Conservation (phyloP, 768 basidiomycete genomes). For the Pulveroboletus sp. region DNA sequence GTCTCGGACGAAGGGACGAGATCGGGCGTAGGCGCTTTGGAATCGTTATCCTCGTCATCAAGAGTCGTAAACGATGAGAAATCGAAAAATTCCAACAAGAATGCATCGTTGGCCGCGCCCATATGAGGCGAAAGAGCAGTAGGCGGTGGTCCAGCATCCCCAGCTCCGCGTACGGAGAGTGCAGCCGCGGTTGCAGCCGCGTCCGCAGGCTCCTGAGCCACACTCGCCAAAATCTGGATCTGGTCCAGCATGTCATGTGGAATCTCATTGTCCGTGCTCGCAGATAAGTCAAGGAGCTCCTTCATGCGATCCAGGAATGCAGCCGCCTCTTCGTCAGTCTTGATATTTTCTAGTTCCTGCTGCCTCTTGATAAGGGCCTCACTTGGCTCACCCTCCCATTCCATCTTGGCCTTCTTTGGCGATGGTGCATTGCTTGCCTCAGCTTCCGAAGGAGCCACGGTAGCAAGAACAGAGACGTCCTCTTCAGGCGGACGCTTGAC, state of each 20-base stretch:
- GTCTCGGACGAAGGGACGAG: constrained; percentile 66
- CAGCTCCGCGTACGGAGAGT: constrained; percentile 21
- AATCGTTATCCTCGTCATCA: constrained; percentile 56
- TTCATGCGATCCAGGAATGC: constrained; percentile 62
- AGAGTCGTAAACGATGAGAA: constrained; percentile 55
- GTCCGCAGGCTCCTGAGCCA: constrained; percentile 37
- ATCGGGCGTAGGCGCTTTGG: constrained; percentile 73
- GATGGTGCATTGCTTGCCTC: constrained; percentile 50
- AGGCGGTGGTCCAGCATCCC: constrained; percentile 31
- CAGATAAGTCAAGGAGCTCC: constrained; percentile 55
- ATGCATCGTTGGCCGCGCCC: constrained; percentile 34
- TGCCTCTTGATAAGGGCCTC: constrained; percentile 43
- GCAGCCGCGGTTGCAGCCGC: constrained; percentile 31
- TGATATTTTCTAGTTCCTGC: constrained; percentile 42
- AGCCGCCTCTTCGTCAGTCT: constrained; percentile 63
- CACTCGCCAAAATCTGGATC: constrained; percentile 62
- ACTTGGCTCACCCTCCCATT: constrained; percentile 61
- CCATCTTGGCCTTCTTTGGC: constrained; percentile 67
- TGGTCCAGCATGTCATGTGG: constrained; percentile 51
- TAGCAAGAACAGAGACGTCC: constrained; percentile 23
- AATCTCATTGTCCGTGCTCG: constrained; percentile 37
- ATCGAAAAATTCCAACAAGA: constrained; percentile 58
- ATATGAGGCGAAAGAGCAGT: constrained; percentile 34
- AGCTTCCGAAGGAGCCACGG: constrained; percentile 30
- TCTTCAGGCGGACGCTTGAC: constrained; percentile 38